Evolutionary conservation across 169 alveolate genomes (phyloP), one percentile per base, ranked within the genome.

Genomic region (Eimeria mitis): DNA sequence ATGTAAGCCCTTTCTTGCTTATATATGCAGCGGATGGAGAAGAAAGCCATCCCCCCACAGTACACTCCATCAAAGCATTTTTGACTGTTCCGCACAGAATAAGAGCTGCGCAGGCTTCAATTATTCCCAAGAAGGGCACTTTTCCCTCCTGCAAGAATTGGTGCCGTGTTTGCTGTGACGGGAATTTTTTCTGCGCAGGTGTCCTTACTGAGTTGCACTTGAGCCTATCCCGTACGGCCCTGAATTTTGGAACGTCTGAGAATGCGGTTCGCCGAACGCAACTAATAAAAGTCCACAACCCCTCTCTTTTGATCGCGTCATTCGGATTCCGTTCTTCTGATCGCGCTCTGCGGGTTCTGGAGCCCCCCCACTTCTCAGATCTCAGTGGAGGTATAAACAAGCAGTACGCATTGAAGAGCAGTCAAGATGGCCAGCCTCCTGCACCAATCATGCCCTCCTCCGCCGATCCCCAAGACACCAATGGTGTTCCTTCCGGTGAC

Each of bases 271-370:
- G 94, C 34, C 87, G 89, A 25, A 63, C 68, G 56, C 70, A 44
- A 13, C 78, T 88, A 13, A 44, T 92, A 28, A 59, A 63, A 37
- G 75, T 92, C 14, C 76, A 37, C 81, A 92, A 92, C 37, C 96
- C 96, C 23, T 92, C 96, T 11, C 79, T 92, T 2, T 56, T 92
- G 68, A 47, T 68, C 23, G 89, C 95, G 5, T 91, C 89, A n/a
- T 76, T 42, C 65, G 71, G 78, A 42, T 87, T 87, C 92, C 78
- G 83, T 52, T 87, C 92, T 11, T 87, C 92, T 59, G 75, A 79
- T 59, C 95, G 63, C 81, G 91, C 95, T 54, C 47, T 87, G 68
- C 71, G 92, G 44, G 81, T 87, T 31, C 37, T 87, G 65, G 92
- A 87, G 83, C 92, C 81, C 28, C 92, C 92, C 6, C 92, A 63